Percentiles rank a stretch among this genome's conserved stretches.
phyloP scores from a whole-genome alignment of 2,329 filamentous ascomycete genomes.

The Alternaria gansuensis region DNA sequence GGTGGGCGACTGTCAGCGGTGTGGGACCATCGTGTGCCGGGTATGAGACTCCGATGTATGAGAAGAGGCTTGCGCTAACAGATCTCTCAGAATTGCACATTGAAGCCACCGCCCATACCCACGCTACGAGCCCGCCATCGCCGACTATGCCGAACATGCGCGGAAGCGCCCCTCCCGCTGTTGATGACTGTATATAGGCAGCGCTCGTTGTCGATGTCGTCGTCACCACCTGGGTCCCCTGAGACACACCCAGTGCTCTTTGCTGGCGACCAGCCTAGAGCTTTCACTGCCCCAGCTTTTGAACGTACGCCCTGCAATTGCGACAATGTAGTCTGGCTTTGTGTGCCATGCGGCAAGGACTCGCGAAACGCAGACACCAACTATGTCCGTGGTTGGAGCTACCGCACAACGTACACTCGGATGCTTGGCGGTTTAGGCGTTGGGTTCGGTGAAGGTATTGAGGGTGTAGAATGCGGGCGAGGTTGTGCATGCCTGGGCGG shows the following conservation, averaged over 20 bases:
- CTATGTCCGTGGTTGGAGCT: slow-evolving; percentile 79
- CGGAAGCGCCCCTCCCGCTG: slow-evolving; percentile 71
- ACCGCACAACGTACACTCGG: slow-evolving; percentile 82
- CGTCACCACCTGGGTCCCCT: slow-evolving; percentile 38
- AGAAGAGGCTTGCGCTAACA: slow-evolving; percentile 25
- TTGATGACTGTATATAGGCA: slow-evolving; percentile 52
- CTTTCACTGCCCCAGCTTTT: slow-evolving; percentile 60
- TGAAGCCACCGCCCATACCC: slow-evolving; percentile 77
- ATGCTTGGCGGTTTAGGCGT: slow-evolving; percentile 84
- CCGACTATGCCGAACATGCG: slow-evolving; percentile 79
- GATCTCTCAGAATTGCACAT: slow-evolving; percentile 79
- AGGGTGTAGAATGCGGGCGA: slow-evolving; percentile 88
- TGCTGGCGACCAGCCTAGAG: slow-evolving; percentile 26
- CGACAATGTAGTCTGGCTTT: slow-evolving; percentile 77
- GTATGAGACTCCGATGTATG: slow-evolving; percentile 60
- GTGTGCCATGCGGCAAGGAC: slow-evolving; percentile 79
- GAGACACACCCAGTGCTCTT: slow-evolving; percentile 29
- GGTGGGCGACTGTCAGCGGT: slow-evolving; percentile 83
- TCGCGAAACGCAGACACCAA: slow-evolving; percentile 68
- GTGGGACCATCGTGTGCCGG: slow-evolving; percentile 79
- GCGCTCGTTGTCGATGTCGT: slow-evolving; percentile 33
- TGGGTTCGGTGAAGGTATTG: slow-evolving; percentile 86
- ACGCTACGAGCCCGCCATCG: slow-evolving; percentile 79
- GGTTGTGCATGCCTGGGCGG: slow-evolving; percentile 78
- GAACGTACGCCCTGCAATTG: slow-evolving; percentile 67